Base-by-base conservation (phyloP, 129 eudicot genomes). In the Lactuca saligna region DNA sequence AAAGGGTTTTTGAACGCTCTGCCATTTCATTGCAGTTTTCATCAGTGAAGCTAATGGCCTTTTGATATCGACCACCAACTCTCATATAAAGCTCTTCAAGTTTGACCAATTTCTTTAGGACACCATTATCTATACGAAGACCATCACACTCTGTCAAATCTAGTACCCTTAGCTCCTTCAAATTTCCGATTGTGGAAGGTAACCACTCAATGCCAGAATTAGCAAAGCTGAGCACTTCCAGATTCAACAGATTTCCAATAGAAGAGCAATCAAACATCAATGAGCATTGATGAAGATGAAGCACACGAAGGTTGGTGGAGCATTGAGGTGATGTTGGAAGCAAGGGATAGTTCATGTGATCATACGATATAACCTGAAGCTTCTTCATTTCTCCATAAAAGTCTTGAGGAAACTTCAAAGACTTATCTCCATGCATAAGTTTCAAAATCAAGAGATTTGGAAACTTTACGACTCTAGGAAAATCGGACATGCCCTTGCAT, bases 401-500 rank as follows among this genome's bases (percentile, higher is more conserved):
- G 29, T 25, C 70, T 12, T 4, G 6, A 5, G 57, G 57, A 65
- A 65, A 65, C 37, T 1, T 65, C 17, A 25, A 39, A 0, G 57
- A 38, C 5, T 46, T 14, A 9, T 44, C 39, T 17, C 57, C 70
- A 3, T 61, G 14, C 48, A 61, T 61, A 34, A 61, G 66, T 37
- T 61, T 61, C 49, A 61, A 61, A 35, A 61, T 2, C 3, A 49
- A 13, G 17, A 61, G 46, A 13, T 61, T 61, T 37, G 66, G 66
- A 14, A 33, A 61, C 20, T 61, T 61, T n/a, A 61, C n/a, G 49
- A 37, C 31, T 8, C 3, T 6, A 3, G 49, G 63, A 42, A 64
- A 64, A 17, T 64, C 39, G 3, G 55, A 42, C 56, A 9, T 64
- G 46, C 69, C 69, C 55, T 8, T 42, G 69, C 69, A 64, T 42